Evolutionary conservation across 2,329 filamentous ascomycete genomes (phyloP).

Genomic region (Volutella citrinella): DNA sequence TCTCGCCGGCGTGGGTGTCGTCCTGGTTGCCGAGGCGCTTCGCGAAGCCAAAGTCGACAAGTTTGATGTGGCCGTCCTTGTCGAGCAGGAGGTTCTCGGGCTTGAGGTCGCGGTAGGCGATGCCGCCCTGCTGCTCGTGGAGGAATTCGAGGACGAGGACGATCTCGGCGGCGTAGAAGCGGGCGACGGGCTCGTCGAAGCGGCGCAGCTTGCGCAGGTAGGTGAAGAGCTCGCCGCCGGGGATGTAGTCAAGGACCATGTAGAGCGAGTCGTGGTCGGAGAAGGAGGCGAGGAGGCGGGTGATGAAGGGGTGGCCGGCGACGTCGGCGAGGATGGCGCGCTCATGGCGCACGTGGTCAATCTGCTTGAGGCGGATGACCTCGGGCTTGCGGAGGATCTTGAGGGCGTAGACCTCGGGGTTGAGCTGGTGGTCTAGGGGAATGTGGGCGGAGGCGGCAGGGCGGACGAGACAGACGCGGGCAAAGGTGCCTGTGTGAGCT

Average conservation of each 20-base stretch:
- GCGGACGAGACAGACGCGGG: slow-evolving; percentile 75
- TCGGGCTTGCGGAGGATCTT: slow-evolving; percentile 74
- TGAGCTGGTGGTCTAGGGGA: slow-evolving; percentile 30
- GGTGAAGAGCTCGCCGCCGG: slow-evolving; percentile 80
- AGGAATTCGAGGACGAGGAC: slow-evolving; percentile 78
- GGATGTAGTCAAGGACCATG: slow-evolving; percentile 80
- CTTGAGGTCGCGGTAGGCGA: slow-evolving; percentile 80
- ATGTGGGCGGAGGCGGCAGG: slow-evolving; percentile 52
- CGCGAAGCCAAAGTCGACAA: slow-evolving; percentile 83
- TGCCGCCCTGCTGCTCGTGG: slow-evolving; percentile 72
- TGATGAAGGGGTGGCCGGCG: slow-evolving; percentile 80
- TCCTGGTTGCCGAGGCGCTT: slow-evolving; percentile 65
- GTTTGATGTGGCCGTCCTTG: slow-evolving; percentile 72
- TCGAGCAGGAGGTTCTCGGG: slow-evolving; percentile 81
- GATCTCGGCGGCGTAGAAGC: slow-evolving; percentile 83
- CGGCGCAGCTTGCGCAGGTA: slow-evolving; percentile 74
- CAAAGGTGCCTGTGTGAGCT: slow-evolving; percentile 64
- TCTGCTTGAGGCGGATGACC: slow-evolving; percentile 79
- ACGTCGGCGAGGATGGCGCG: slow-evolving; percentile 74
- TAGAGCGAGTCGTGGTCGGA: slow-evolving; percentile 76
- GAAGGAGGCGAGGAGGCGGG: slow-evolving; percentile 73
- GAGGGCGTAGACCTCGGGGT: slow-evolving; percentile 66
- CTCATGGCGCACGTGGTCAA: slow-evolving; percentile 84
- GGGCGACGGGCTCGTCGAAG: slow-evolving; percentile 74
- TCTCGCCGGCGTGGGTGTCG: slow-evolving; percentile 56